Conservation (phyloP, 2,329 filamentous ascomycete species). For the Xylariaceae sp. region DNA sequence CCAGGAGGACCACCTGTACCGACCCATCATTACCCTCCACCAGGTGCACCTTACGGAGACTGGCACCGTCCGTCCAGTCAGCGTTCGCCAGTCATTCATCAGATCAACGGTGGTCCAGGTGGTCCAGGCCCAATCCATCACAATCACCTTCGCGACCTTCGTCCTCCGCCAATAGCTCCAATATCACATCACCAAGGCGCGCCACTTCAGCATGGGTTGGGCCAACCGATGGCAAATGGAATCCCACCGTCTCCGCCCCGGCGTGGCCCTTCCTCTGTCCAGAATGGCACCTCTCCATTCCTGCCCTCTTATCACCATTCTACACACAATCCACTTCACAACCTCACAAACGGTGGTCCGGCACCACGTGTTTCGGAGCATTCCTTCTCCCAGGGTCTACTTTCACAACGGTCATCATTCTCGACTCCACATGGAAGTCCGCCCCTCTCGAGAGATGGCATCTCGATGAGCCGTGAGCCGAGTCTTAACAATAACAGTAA, state of each 20-base stretch:
- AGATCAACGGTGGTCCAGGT: constrained; percentile 52
- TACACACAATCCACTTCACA: constrained; percentile 34
- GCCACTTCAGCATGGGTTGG: constrained; percentile 47
- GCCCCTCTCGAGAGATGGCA: constrained; percentile 46
- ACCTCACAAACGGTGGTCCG: constrained; percentile 44
- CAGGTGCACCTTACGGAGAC: constrained; percentile 44
- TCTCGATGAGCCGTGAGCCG: constrained; percentile 36
- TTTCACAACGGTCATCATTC: constrained; percentile 46
- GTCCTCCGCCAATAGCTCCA: constrained; percentile 51
- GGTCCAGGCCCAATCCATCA: constrained; percentile 34
- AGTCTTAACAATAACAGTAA: constrained; percentile 32
- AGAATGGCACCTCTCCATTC: constrained; percentile 45
- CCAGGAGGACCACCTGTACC: constrained; percentile 40
- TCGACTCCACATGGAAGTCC: constrained; percentile 50
- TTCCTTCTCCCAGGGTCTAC: constrained; percentile 48
- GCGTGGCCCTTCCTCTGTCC: constrained; percentile 45
- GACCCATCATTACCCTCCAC: constrained; percentile 44
- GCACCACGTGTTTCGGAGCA: constrained; percentile 49
- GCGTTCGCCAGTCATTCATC: constrained; percentile 50
- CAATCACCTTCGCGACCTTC: constrained; percentile 47
- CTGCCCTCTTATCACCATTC: constrained; percentile 40
- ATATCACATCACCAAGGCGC: constrained; percentile 47
- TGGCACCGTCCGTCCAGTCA: constrained; percentile 57
- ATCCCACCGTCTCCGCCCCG: constrained; percentile 54
- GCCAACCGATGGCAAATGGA: constrained; percentile 47